Evolutionary conservation across 169 alveolate genomes (phyloP), one percentile per base, ranked within the genome.

Genomic region (Plasmodium berghei): DNA sequence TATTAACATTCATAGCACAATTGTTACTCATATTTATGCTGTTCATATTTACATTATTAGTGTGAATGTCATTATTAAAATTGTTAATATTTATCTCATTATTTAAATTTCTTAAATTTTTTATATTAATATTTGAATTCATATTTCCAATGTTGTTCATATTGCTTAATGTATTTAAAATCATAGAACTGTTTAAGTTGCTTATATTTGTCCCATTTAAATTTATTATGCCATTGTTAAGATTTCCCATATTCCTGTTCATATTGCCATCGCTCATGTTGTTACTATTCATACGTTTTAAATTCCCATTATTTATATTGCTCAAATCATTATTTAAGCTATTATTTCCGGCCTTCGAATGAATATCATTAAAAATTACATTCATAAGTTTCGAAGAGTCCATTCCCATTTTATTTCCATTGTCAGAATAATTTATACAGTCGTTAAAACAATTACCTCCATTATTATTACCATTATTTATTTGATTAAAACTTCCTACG

Each of bases 241-340:
- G 49, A 70, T 80, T 80, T 2, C 72, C 20, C 45, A 67, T 28
- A 66, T 56, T 80, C 3, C 75, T 70, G 55, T 46, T 66, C 12
- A 70, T 55, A n/a, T 16, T 40, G 8, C 22, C 72, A 16, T 20
- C 52, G 55, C 59, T 66, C 12, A 70, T 55, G 20, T 16, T 40
- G 14, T 12, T 63, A 9, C 45, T 16, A 58, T 66, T 48, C 14
- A 28, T 40, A 26, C 18, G 54, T 80, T 18, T 66, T 42, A 67
- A 18, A 64, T 16, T 58, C 4, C 42, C 90, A 46, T 46, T 66
- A 45, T n/a, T 55, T 9, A 54, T 24, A 34, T 22, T 42, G 54
- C 46, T 52, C 20, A 80, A 12, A 54, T 80, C 90, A 49, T 20
- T 85, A 20, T 24, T 56, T 42, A 69, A 26, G 59, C 71, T 85